Percentiles rank a stretch among this genome's conserved stretches.
These are phyloP conservation scores for Chloranthus sessilifolius DNA, from an alignment of 164 flowering plant species.

Conservation along the genomic window DNA sequence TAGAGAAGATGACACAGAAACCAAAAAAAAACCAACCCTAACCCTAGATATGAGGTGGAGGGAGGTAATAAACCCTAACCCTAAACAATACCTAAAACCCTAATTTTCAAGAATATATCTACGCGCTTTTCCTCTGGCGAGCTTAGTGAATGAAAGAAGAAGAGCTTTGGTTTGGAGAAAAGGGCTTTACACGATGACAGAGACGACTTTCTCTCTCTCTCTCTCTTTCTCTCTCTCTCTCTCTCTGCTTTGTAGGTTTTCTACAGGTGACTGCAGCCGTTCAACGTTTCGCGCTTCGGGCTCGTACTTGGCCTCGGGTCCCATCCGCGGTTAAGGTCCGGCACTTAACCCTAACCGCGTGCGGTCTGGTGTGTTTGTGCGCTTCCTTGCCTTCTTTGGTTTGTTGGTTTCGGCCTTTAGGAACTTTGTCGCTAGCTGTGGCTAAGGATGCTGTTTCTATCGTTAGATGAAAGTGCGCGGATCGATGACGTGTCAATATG, in stretches of 20 bases:
- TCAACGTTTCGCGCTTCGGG: not conserved
- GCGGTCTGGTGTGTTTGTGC: too few relatives aligned
- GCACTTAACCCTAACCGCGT: not conserved
- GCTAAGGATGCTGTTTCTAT: too few relatives aligned
- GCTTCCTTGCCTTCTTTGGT: too few relatives aligned
- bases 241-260: too few relatives aligned
- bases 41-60: not conserved
- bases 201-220: not conserved
- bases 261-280: too few relatives aligned
- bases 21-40: not conserved
- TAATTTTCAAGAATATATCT: not conserved
- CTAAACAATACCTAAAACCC: not conserved
- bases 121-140: conserved; percentile 5
- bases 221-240: conserved; percentile 3
- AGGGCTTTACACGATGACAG: not conserved
- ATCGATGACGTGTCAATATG: too few relatives aligned
- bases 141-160: not conserved
- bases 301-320: not conserved
- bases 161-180: not conserved
- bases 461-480: too few relatives aligned
- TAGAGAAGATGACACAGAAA: too few relatives aligned
- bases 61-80: not conserved
- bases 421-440: too few relatives aligned
- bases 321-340: not conserved
- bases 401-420: too few relatives aligned